These are phyloP conservation scores for Paralagenidium karlingii DNA, from an alignment of 352 stramenopile species.

Conservation along the genomic window DNA sequence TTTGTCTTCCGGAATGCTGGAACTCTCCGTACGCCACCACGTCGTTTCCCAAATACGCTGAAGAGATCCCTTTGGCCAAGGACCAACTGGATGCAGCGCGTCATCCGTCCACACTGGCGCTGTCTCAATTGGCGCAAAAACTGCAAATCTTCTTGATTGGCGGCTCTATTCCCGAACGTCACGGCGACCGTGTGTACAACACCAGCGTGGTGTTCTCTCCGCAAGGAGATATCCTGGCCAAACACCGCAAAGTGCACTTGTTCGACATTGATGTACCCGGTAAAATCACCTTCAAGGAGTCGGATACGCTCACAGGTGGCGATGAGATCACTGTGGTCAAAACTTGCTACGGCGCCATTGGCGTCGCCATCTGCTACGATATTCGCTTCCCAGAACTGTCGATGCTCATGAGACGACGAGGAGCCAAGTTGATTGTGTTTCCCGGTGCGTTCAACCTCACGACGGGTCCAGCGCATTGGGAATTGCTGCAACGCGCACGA, in stretches of 20 bases:
- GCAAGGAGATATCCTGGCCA: conserved; percentile 89
- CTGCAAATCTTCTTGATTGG: conserved; percentile 93
- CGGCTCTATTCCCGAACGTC: conserved; percentile 92
- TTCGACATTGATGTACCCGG: conserved; percentile 99
- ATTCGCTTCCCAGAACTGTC: conserved; percentile 99
- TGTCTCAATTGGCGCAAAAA: conserved; percentile 84
- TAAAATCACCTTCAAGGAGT: conserved; percentile 99
- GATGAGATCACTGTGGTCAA: conserved; percentile 79
- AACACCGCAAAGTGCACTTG: conserved; percentile 99
- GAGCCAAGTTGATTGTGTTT: conserved; percentile 81
- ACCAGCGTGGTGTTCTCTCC: conserved; percentile 96
- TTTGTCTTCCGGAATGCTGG: conserved; percentile 92
- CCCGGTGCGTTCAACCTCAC: conserved; percentile 82
- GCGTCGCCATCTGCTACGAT: conserved; percentile 99
- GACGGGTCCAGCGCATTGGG: conserved; percentile 96
- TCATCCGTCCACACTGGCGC: conserved; percentile 77
- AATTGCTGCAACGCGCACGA: conserved; percentile 94
- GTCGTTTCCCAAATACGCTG: conserved; percentile 96
- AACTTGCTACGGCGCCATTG: conserved; percentile 88
- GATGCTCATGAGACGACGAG: conserved; percentile 90
- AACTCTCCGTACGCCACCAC: conserved; percentile 96
- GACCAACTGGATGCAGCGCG: conserved; percentile 31
- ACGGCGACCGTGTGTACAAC: conserved; percentile 93
- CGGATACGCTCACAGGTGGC: conserved; percentile 94
- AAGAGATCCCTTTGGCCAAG: conserved; percentile 84